Percentiles rank a stretch among this genome's conserved stretches.
phyloP scores from a whole-genome alignment of 768 basidiomycete genomes.

The Podaxis carcinomalis region DNA sequence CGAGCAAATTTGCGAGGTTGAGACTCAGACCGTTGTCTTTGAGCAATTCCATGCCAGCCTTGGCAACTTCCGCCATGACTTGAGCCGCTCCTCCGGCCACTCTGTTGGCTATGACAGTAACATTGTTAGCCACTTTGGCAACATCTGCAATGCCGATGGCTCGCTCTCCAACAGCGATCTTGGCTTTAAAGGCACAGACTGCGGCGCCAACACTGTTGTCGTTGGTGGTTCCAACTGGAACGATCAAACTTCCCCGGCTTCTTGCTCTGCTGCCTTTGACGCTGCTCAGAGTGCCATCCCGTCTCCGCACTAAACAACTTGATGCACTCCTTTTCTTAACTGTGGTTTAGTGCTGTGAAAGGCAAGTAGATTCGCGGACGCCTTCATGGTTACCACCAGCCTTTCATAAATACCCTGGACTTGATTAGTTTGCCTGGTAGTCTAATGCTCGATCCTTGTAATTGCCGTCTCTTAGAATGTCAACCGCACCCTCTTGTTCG shows the following conservation, averaged over 20 bases:
- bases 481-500: neutral
- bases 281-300: slow-evolving; percentile 24
- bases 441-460: slow-evolving; percentile 5
- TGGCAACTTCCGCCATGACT: slow-evolving; percentile 25
- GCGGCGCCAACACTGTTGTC: slow-evolving; percentile 31
- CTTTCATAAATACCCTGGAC: neutral
- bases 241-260: slow-evolving; percentile 19
- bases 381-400: neutral
- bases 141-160: slow-evolving; percentile 25
- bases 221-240: slow-evolving; percentile 39
- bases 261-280: slow-evolving; percentile 29
- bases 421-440: slow-evolving; percentile 3
- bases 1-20: slow-evolving; percentile 31
- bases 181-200: slow-evolving; percentile 28
- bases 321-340: neutral
- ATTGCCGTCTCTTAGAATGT: slow-evolving; percentile 6
- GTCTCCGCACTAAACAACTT: neutral
- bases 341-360: neutral
- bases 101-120: slow-evolving; percentile 28
- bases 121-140: slow-evolving; percentile 24
- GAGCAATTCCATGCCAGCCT: slow-evolving; percentile 29
- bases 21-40: slow-evolving; percentile 31
- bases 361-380: neutral
- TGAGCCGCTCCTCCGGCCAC: slow-evolving; percentile 25
- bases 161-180: slow-evolving; percentile 25